Base-by-base conservation (phyloP, 1,284 basidiomycete genomes). In the Cryptococcus sp. region DNA sequence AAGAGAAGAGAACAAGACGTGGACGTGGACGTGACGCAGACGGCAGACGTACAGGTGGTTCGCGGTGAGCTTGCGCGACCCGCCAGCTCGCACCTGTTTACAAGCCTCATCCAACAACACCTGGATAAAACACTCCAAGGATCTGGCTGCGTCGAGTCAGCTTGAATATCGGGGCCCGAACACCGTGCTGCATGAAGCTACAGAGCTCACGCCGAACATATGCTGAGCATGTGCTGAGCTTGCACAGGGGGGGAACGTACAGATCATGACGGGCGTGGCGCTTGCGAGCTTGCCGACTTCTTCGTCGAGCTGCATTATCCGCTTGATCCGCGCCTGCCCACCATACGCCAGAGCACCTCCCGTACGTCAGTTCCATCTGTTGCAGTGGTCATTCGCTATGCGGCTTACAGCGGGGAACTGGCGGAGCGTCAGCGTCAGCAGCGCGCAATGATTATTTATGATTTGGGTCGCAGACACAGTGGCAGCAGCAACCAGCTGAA, bases 261-360 rank as follows among this genome's bases (percentile, higher is more conserved):
- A 98, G 68, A 98, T 96, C 61, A 97, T 89, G 57, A 98, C 85
- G 0, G 96, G 96, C 4, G 95, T 97, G 15, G 92, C 94, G 71
- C 93, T 91, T 1, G 96, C 94, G 18, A 99, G 91, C 78, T 99
- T 99, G 55, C 96, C 95, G 16, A 98, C 95, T 75, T 99, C 95
- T 73, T 99, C 96, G 74, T 99, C 95, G 75, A 95, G 93, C 80
- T 98, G 95, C 91, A 98, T 98, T 60, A 98, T 97, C 81, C 94
- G 92, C 83, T 98, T 98, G 80, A 98, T 98, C 53, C 95, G 85
- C 7, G 95, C 95, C 90, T 91, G 60, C 9, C 28, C 16, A 57
- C 40, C 20, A 12, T 20, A 12, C n/a, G n/a, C n/a, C n/a, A n/a
- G n/a, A n/a, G n/a, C n/a, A n/a, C n/a, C n/a, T n/a, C n/a, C n/a